A percentile compares a stretch with the other conserved stretches of the same genome.
Evolutionary conservation across 2,329 filamentous ascomycete species (phyloP).

Genomic region (Microsporum audouinii): DNA sequence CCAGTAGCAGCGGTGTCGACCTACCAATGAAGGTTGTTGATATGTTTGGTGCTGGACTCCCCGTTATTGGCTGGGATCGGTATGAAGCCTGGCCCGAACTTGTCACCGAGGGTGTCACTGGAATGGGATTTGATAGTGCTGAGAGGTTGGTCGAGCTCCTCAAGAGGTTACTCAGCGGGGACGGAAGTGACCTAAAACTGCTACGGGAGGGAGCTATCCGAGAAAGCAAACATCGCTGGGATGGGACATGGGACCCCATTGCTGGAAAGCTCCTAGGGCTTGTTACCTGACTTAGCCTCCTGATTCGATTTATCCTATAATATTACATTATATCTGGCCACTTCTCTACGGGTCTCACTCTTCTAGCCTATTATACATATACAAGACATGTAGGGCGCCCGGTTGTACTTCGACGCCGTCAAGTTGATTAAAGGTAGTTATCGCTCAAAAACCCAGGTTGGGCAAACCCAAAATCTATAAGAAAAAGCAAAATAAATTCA

Average conservation of each 20-base stretch:
- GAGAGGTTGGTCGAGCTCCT: conserved; percentile 55
- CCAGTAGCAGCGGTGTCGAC: conserved; percentile 86
- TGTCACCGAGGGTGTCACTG: conserved; percentile 78
- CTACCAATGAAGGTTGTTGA: conserved; percentile 98
- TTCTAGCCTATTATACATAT: too few species aligned
- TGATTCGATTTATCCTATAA: neutral
- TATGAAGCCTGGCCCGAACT: conserved; percentile 87
- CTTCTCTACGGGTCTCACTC: too few species aligned
- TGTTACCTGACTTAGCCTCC: neutral
- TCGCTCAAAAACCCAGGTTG: too few species aligned
- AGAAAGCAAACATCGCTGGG: conserved; percentile 72
- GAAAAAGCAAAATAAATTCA: too few species aligned
- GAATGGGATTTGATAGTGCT: conserved; percentile 67
- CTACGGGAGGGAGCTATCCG: conserved; percentile 59
- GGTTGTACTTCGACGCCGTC: too few species aligned
- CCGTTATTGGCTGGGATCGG: conserved; percentile 72
- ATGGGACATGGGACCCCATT: conserved; percentile 82
- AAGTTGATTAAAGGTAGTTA: too few species aligned
- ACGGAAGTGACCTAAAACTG: conserved; percentile 42
- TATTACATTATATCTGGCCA: neutral
- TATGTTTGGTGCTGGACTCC: conserved; percentile 92
- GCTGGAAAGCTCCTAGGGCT: conserved; percentile 59
- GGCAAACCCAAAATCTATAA: too few species aligned
- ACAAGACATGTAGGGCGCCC: too few species aligned
- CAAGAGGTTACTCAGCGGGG: conserved; percentile 50